Conservation (phyloP, 305 asterid genomes). For the Fraxinus sp. region DNA sequence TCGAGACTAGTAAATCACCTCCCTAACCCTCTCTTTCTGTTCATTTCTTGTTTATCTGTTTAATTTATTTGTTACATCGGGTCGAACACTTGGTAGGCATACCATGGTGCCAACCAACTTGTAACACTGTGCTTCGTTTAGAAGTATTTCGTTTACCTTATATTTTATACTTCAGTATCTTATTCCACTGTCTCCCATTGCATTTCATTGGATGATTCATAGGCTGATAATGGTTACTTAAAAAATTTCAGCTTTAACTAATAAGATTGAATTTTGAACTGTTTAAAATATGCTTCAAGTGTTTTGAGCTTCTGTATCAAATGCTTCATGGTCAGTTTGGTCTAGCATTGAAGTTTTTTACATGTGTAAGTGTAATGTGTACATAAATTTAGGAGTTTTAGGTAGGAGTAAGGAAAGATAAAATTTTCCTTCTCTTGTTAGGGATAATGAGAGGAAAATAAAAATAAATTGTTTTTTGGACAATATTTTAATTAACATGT, state of each 20-base stretch:
- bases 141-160: not conserved
- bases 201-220: not conserved
- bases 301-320: not conserved
- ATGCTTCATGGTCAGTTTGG: not conserved
- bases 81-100: constrained; percentile 34
- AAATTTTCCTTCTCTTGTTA: not conserved
- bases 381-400: not conserved
- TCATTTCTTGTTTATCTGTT: not conserved
- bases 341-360: not conserved
- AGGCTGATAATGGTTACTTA: not conserved
- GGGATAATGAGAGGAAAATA: not conserved
- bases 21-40: not conserved
- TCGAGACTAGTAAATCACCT: constrained; percentile 63
- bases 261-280: not conserved
- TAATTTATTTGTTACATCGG: constrained; percentile 24
- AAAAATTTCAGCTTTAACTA: not conserved
- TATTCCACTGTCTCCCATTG: not conserved
- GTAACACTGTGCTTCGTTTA: not conserved
- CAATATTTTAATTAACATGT: not conserved
- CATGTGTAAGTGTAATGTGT: not conserved
- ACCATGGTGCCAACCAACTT: not conserved
- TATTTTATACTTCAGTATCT: not conserved
- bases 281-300: not conserved
- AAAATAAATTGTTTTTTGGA: not conserved
- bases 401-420: not conserved